Percentiles rank a stretch among this genome's conserved stretches.
Conservation (phyloP, 2,329 filamentous ascomycete species). For the Lasiodiplodia sp. region DNA sequence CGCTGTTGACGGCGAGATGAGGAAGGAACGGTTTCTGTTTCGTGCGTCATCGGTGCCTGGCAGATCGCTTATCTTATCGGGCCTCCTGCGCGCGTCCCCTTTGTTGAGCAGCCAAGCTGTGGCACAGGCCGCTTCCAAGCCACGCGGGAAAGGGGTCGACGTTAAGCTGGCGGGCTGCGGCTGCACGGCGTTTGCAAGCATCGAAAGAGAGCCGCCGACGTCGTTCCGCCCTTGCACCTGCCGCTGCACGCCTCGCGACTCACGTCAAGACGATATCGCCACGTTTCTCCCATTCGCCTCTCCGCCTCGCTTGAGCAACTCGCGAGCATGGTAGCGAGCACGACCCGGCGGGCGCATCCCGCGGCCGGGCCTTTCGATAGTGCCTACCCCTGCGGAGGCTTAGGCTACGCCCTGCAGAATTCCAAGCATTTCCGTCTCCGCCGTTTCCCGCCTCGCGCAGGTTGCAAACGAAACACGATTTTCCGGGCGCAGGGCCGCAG, state of each 20-base stretch:
- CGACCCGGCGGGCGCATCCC: not conserved
- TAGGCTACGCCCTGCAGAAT: slow-evolving; percentile 3
- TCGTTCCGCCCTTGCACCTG: not conserved
- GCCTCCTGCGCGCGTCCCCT: not conserved
- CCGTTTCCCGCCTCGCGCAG: not conserved
- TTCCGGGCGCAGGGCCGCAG: slow-evolving; percentile 4
- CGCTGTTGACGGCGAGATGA: not conserved
- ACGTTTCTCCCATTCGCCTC: not conserved
- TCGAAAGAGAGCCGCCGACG: not conserved
- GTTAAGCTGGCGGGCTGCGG: not conserved
- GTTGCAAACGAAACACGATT: slow-evolving; percentile 17
- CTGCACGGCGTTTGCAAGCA: not conserved
- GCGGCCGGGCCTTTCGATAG: not conserved
- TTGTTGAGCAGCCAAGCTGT: not conserved
- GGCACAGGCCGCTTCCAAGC: not conserved
- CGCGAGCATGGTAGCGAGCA: not conserved
- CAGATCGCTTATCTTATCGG: not conserved
- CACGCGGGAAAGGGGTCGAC: not conserved
- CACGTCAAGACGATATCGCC: not conserved
- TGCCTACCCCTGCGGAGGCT: slow-evolving; percentile 3
- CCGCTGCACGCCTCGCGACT: not conserved
- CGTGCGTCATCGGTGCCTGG: not conserved
- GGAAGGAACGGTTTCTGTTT: not conserved
- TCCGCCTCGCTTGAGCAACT: not conserved
- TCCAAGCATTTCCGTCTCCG: not conserved